Evolutionary conservation across 148 eudicot species (phyloP), one percentile per base, ranked within the genome.

Genomic region (Hydrangea macrophylla): DNA sequence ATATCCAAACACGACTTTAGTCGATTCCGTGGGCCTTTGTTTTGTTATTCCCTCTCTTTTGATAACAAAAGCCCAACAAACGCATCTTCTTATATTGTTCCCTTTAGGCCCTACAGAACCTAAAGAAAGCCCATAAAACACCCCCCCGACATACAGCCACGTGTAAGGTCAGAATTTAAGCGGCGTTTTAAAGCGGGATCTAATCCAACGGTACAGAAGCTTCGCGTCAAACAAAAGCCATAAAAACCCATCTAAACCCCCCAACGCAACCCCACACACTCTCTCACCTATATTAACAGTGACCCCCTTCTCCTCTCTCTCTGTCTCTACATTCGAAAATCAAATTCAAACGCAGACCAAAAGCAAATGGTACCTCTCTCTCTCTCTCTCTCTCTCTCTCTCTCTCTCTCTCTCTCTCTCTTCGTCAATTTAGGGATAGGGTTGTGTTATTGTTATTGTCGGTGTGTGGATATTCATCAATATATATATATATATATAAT

Each of bases 111-210:
- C 53, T 45, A 45, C 53, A 18, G 53, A 45, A 18, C 23, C 53
- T 1, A 10, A 6, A 42, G 17, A 42, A 42, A 45, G 53, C 53
- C 53, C 53, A 45, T 1, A 18, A 45, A 45, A 45, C 5, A 18
- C 20, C 6, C 12, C 61, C 2, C 1, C 1, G 3, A 58, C 1
- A 11, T 15, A n/a, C 15, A 15, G 35, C n/a, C n/a, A 58, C 37
- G 36, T 58, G 61, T 58, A 10, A 15, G 61, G 61, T 58, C 37
- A 18, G 30, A 30, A 28, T 58, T 58, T 37, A 58, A 58, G 61
- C 61, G 37, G 61, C 9, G 18, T 28, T 58, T 58, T 58, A 22
- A 58, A 58, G 61, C 61, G 61, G 37, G 61, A 58, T 32, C 33
- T 32, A 2, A 58, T 58, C 61, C 36, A 30, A 58, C 61, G 61